Base-by-base conservation (phyloP, 306 rosid genomes). In the Cicer yamashitae region DNA sequence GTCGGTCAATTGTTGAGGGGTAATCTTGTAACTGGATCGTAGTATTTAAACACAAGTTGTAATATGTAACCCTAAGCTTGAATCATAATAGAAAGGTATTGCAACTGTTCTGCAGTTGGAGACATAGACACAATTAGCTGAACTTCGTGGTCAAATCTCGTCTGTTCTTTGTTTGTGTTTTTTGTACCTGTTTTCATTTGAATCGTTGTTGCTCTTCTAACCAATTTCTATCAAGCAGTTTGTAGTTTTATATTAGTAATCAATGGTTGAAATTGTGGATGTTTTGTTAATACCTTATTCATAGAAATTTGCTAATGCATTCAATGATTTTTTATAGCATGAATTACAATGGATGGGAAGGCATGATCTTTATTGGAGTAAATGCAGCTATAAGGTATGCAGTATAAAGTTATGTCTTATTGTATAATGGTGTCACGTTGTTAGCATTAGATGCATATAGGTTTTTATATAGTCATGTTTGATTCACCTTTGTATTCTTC, bases 321-420 rank as follows among this genome's bases (percentile, higher is more conserved):
- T 76, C 34, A 56, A 47, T 73, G 78, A 48, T 83, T 47, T 68
- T 47, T 79, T 77, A 12, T 83, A 94, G 99, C 88, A 82, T 90
- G 96, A 85, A 91, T 80, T 20, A 67, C 77, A 85, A 92, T 73
- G 97, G 96, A 30, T 82, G 85, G 86, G 99, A 94, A 84, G 74
- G 59, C 81, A 89, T 94, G 97, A 8, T 94, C 73, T 94, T 92
- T 79, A 78, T 94, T 67, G 99, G 99, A 67, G 75, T 94, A 56
- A 94, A 89, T 85, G 97, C 96, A 60, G 99, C 97, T 43, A 77
- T 94, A 50, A 85, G 99, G 97, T 90, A 85, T 48, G 75, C 13
- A 59, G 41, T 73, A 57, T 25, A 48, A 73, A 73, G 9, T 58
- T 63, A 41, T 37, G 52, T 40, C 60, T 67, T 50, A 56, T 53